phyloP scores from a whole-genome alignment of 2,329 filamentous ascomycete species.

The Pseudogymnoascus sp. region DNA sequence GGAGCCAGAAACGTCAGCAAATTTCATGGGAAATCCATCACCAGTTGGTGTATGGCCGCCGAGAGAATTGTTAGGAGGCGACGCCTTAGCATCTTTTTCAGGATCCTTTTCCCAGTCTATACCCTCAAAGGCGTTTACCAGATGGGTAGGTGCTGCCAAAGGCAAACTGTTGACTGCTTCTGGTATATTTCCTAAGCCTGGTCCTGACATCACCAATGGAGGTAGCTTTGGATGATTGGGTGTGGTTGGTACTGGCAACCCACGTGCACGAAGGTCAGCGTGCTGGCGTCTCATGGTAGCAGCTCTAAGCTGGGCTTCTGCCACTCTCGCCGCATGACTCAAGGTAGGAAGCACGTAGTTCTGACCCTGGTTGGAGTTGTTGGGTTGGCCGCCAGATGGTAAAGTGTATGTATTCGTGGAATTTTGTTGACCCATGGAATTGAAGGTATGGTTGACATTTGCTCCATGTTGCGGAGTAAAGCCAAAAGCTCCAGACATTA shows the following conservation, averaged over 20 bases:
- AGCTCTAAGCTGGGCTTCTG: conserved; percentile 3
- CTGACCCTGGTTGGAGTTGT: neutral
- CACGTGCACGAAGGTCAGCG: neutral
- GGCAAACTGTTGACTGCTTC: neutral
- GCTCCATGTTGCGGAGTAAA: neutral
- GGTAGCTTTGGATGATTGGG: neutral
- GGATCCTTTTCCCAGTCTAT: neutral
- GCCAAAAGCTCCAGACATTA: neutral
- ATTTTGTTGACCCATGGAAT: conserved; percentile 1
- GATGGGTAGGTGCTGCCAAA: neutral
- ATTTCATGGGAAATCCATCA: neutral
- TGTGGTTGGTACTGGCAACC: neutral
- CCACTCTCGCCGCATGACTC: neutral
- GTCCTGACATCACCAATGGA: neutral
- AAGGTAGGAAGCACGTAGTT: neutral
- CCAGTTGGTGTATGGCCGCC: neutral
- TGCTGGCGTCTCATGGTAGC: conserved; percentile 6
- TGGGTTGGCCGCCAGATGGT: neutral
- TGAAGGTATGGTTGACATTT: neutral
- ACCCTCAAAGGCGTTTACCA: neutral
- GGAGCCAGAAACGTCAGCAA: neutral
- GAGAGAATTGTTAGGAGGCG: neutral
- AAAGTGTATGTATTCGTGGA: neutral
- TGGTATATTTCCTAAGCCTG: neutral
- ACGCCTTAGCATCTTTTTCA: neutral